phyloP scores from a whole-genome alignment of 176 grass and related monocot genomes.

The Carex parvula region DNA sequence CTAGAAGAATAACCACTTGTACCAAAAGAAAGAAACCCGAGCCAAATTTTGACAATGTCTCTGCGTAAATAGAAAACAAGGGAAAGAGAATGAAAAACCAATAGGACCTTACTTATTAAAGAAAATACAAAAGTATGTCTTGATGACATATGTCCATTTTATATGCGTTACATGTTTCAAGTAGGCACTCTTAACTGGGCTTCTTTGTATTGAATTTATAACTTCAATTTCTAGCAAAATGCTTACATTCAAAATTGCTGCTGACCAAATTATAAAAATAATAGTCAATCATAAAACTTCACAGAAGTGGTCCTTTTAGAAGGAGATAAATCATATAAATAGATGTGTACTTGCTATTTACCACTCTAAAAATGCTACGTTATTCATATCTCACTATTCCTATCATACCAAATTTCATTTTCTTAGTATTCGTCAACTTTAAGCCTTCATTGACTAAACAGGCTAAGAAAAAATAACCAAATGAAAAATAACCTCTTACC shows the following conservation, averaged over 20 bases:
- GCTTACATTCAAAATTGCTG: neutral
- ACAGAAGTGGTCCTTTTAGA: neutral
- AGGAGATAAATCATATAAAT: neutral
- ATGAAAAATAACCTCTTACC: constrained; percentile 43
- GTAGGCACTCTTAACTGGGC: neutral
- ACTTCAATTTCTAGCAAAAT: neutral
- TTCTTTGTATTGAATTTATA: neutral
- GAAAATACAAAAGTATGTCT: neutral
- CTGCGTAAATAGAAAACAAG: constrained; percentile 38
- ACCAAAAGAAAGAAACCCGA: constrained; percentile 97
- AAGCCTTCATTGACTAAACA: neutral
- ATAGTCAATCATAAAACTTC: neutral
- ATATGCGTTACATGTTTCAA: neutral
- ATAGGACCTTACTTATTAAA: neutral
- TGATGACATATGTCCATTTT: neutral
- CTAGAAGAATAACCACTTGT: constrained; percentile 86
- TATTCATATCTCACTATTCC: neutral
- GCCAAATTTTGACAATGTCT: constrained; percentile 89
- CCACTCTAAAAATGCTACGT: neutral
- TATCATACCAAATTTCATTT: neutral
- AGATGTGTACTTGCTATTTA: neutral
- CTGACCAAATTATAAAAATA: neutral
- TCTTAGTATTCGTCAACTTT: neutral
- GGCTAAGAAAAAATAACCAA: neutral
- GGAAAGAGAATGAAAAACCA: neutral